Evolutionary conservation across 2,329 filamentous ascomycete genomes (phyloP).

Genomic region (Rutstroemia sp.): DNA sequence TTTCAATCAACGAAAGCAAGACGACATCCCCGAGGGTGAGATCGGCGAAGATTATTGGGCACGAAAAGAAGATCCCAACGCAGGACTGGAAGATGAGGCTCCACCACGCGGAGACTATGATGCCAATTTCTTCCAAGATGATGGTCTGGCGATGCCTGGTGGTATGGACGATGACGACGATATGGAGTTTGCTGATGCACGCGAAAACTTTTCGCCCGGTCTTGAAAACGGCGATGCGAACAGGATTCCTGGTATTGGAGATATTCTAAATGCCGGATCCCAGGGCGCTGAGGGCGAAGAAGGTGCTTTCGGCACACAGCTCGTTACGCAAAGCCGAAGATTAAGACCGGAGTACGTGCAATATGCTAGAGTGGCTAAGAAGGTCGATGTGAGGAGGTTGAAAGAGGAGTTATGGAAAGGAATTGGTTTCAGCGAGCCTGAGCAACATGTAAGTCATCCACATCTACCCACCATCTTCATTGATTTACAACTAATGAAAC

Average conservation of each 20-base stretch:
- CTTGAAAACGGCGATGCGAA: constrained; percentile 38
- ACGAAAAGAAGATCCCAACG: constrained; percentile 46
- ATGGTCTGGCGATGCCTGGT: constrained; percentile 61
- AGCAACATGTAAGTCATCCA: constrained; percentile 36
- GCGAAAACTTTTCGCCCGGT: constrained; percentile 69
- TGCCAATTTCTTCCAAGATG: constrained; percentile 95
- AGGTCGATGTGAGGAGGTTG: constrained; percentile 60
- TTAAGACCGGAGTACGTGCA: constrained; percentile 62
- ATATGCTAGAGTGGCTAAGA: constrained; percentile 63
- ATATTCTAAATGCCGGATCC: constrained; percentile 42
- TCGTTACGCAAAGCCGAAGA: constrained; percentile 57
- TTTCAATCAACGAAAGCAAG: constrained; percentile 41
- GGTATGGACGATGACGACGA: constrained; percentile 57
- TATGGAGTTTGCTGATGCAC: constrained; percentile 70
- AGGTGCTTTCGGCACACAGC: constrained; percentile 53
- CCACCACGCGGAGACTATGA: constrained; percentile 76
- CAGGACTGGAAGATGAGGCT: constrained; percentile 46
- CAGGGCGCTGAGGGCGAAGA: constrained; percentile 33
- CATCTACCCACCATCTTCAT: neutral
- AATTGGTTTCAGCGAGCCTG: constrained; percentile 48
- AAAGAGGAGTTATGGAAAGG: constrained; percentile 67
- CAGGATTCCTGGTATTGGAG: constrained; percentile 42
- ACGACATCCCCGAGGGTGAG: constrained; percentile 60
- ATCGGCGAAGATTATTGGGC: constrained; percentile 98
- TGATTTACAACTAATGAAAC: neutral